Conservation (phyloP, 2,329 filamentous ascomycete genomes). For the Neopestalotiopsis sp. region DNA sequence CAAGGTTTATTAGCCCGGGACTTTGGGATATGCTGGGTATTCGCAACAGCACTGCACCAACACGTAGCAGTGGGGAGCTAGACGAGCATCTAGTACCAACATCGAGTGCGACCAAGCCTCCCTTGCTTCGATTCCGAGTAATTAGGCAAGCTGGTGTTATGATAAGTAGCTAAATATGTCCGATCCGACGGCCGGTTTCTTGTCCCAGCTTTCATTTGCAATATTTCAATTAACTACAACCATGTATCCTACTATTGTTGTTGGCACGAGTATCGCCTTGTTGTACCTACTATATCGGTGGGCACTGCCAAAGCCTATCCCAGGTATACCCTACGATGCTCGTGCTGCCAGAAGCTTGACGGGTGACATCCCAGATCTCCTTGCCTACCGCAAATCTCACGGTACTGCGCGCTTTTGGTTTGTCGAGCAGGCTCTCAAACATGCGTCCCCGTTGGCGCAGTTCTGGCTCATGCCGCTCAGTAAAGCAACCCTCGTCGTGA, state of each 20-base stretch:
- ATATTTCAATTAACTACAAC: neutral
- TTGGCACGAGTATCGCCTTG: neutral
- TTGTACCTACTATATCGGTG: slow-evolving; percentile 25
- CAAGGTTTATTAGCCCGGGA: neutral
- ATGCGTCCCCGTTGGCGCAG: slow-evolving; percentile 37
- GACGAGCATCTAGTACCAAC: neutral
- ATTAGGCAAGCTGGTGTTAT: neutral
- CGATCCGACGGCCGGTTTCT: neutral
- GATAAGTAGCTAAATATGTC: neutral
- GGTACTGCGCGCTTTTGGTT: slow-evolving; percentile 25
- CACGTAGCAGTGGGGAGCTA: neutral
- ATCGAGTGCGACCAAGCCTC: neutral
- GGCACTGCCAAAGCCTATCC: slow-evolving; percentile 34
- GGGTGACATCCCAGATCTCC: slow-evolving; percentile 31
- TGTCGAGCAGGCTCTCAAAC: slow-evolving; percentile 20
- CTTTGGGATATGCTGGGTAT: neutral
- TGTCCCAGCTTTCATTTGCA: neutral
- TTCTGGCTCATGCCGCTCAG: slow-evolving; percentile 40
- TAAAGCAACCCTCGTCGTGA: slow-evolving; percentile 38
- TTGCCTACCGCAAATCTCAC: slow-evolving; percentile 21
- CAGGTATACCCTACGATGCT: slow-evolving; percentile 36
- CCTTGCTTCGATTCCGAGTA: neutral
- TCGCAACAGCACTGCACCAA: neutral
- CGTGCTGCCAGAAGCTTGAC: slow-evolving; percentile 25
- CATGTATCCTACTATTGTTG: neutral